phyloP scores from a whole-genome alignment of 2,329 filamentous ascomycete genomes.

The Aspergillus sclerotialis region DNA sequence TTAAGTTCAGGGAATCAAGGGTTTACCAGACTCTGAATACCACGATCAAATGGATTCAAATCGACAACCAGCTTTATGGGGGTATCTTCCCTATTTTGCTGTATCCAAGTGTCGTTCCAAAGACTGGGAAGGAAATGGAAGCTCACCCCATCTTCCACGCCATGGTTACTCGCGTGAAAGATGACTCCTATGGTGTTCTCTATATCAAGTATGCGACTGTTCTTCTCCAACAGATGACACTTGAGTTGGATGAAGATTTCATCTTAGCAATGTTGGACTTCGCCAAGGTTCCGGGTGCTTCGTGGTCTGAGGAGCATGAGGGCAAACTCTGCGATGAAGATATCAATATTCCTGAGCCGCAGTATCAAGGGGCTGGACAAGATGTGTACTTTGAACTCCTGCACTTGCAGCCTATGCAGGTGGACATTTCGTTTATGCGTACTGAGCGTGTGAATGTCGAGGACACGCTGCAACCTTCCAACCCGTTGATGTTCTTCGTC shows the following conservation, averaged over 20 bases:
- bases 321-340: constrained; percentile 83
- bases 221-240: constrained; percentile 92
- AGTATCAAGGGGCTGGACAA: constrained; percentile 73
- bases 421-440: constrained; percentile 93
- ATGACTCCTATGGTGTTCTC: constrained; percentile 93
- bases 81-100: constrained; percentile 96
- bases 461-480: constrained; percentile 81
- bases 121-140: constrained; percentile 93
- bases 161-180: constrained; percentile 90
- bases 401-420: constrained; percentile 96
- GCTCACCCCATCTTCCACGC: constrained; percentile 90
- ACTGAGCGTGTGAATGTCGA: constrained; percentile 95
- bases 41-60: constrained; percentile 96
- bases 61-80: constrained; percentile 97
- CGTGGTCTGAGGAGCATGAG: constrained; percentile 76
- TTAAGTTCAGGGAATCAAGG: constrained; percentile 88
- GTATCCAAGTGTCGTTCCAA: constrained; percentile 95
- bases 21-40: constrained; percentile 87
- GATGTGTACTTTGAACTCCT: constrained; percentile 98
- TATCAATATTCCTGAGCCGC: constrained; percentile 87
- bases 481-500: constrained; percentile 97
- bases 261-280: constrained; percentile 95
- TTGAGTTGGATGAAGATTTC: constrained; percentile 97
- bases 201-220: constrained; percentile 98
- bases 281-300: constrained; percentile 82